Evolutionary conservation across 2,329 filamentous ascomycete species (phyloP), one percentile per base, ranked within the genome.

Genomic region (Neofusicoccum kwambonambiense): DNA sequence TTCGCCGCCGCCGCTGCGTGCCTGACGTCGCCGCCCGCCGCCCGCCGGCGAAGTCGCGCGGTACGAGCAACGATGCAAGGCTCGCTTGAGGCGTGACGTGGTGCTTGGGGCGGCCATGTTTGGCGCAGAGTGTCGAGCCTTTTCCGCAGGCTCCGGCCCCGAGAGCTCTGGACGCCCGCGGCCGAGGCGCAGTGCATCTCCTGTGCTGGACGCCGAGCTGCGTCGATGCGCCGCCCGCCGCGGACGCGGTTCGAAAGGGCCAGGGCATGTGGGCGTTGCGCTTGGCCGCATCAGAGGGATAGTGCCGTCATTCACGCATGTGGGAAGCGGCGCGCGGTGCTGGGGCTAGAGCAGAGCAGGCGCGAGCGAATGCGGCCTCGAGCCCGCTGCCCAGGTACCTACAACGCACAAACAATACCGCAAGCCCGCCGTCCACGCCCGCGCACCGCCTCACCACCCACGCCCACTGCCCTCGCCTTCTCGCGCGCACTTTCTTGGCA

Each of bases 21-120:
- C 56, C 54, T 45, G 7, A 58, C 45, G 12, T 37, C 22, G 6
- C 8, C 54, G 22, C 4, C 5, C 3, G 41, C 22, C 35, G 17
- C 51, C 37, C 35, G 7, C 41, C n/a, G 41, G 27, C 37, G 19
- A 37, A 6, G 56, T 37, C 39, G 41, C 39, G 41, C 42, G 56
- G 42, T 60, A 60, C 56, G 56, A 60, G 56, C 15, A 42, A 22
- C 35, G 39, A 45, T 58, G 39, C 39, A 42, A 45, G 45, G 52
- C 39, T 34, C 27, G 22, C 7, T 31, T 27, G 15, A 56, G 35
- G 35, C 22, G 52, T 17, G 52, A 57, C 22, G 52, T n/a, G 37
- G 19, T 44, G 12, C 27, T 42, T 19, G 39, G 7, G 19, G 37
- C 35, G n/a, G 41, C 27, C n/a, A 47, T 15, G 13, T 31, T 34